These are phyloP conservation scores for Beauveria pseudobassiana DNA, from an alignment of 2,329 filamentous ascomycete genomes.

Conservation along the genomic window DNA sequence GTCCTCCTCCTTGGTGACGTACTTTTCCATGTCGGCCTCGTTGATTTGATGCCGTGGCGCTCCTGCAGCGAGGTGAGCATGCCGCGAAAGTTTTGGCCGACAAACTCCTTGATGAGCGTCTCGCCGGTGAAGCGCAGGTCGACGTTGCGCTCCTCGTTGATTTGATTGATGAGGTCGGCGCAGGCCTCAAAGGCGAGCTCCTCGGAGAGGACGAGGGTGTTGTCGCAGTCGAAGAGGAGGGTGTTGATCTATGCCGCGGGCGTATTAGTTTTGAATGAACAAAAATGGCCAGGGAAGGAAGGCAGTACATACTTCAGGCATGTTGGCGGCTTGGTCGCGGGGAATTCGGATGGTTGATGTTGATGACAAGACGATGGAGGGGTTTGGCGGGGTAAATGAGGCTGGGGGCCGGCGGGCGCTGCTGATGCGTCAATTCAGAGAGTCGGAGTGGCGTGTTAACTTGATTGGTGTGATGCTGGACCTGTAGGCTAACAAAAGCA, in stretches of 20 bases:
- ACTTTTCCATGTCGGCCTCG: slow-evolving; percentile 61
- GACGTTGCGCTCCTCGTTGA: slow-evolving; percentile 61
- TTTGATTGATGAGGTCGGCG: slow-evolving; percentile 80
- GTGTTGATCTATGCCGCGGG: slow-evolving; percentile 46
- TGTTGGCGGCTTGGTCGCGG: slow-evolving; percentile 2
- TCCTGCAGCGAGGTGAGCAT: slow-evolving; percentile 74
- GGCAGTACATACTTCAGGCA: slow-evolving; percentile 7
- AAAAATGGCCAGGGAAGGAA: neutral
- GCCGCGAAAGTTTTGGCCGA: slow-evolving; percentile 90
- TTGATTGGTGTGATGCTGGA: neutral
- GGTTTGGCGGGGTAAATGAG: slow-evolving; percentile 3
- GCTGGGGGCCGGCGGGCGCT: neutral
- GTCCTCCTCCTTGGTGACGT: slow-evolving; percentile 72
- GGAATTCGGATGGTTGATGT: neutral
- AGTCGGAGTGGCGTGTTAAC: neutral
- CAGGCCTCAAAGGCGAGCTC: slow-evolving; percentile 87
- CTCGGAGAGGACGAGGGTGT: slow-evolving; percentile 90
- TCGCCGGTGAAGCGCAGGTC: slow-evolving; percentile 66
- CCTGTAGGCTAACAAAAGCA: neutral
- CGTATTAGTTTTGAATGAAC: neutral
- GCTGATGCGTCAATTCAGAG: neutral
- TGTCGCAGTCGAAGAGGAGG: slow-evolving; percentile 74
- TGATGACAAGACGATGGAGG: neutral
- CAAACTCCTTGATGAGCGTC: slow-evolving; percentile 75
- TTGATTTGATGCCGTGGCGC: slow-evolving; percentile 67